Percentiles rank a stretch among this genome's conserved stretches.
Evolutionary conservation across 2,329 filamentous ascomycete species (phyloP).

Genomic region (Gaeumannomyces sp.): DNA sequence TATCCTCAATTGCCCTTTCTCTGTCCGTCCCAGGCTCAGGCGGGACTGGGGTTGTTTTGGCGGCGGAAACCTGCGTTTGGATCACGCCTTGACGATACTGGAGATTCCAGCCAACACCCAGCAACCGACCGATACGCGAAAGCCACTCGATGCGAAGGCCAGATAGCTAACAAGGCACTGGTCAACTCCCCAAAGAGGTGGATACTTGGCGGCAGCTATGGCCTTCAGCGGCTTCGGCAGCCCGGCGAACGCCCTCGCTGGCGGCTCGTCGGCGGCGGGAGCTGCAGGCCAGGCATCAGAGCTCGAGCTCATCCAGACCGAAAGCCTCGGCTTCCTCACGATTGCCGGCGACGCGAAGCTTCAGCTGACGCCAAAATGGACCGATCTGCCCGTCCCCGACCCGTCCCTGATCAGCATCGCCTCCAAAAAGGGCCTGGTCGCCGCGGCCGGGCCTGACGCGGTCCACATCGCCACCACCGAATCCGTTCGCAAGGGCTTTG

Average conservation of each 20-base stretch:
- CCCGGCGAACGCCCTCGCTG: conserved; percentile 37
- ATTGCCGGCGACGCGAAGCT: conserved; percentile 77
- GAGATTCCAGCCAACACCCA: not conserved
- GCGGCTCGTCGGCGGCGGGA: conserved; percentile 22
- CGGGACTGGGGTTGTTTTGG: not conserved
- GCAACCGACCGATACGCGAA: not conserved
- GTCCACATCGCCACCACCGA: conserved; percentile 74
- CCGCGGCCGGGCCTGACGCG: conserved; percentile 77
- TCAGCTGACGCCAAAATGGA: conserved; percentile 74
- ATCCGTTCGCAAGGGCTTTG: conserved; percentile 69
- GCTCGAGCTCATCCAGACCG: conserved; percentile 73
- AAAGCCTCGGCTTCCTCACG: conserved; percentile 78
- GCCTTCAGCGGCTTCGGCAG: conserved; percentile 54
- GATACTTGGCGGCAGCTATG: conserved; percentile 44
- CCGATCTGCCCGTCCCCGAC: conserved; percentile 66
- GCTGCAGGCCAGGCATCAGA: conserved; percentile 50
- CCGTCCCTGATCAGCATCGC: conserved; percentile 79
- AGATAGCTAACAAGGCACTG: conserved; percentile 22
- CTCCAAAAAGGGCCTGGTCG: conserved; percentile 71
- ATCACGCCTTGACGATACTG: not conserved
- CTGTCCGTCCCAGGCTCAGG: not conserved
- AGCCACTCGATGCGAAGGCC: conserved; percentile 18
- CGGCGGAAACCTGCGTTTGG: not conserved
- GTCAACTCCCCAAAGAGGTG: conserved; percentile 25
- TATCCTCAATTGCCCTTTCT: not conserved